These are phyloP conservation scores for Austroboletus novae-zelandiae DNA, from an alignment of 1,284 basidiomycete genomes.

Conservation along the genomic window DNA sequence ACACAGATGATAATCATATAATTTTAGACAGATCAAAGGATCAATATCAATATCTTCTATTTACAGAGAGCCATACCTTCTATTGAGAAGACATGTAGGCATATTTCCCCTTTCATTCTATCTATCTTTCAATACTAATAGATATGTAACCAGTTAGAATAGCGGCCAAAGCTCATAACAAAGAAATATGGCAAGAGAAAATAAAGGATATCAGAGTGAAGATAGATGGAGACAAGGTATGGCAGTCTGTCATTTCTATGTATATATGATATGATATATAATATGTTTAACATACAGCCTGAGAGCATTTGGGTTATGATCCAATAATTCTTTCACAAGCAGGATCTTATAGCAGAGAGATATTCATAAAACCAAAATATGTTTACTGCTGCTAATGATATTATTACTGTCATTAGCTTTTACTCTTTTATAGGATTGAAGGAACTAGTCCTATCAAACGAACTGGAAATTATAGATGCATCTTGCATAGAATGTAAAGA, in stretches of 20 bases:
- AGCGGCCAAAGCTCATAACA: not conserved
- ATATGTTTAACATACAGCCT: too few species aligned
- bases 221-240: not conserved
- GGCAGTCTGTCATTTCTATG: too few species aligned
- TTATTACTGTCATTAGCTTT: too few species aligned
- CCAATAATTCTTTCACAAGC: constrained; percentile 5
- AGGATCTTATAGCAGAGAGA: not conserved
- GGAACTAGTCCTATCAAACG: not conserved
- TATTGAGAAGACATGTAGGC: not conserved
- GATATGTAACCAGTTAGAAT: not conserved
- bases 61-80: not conserved
- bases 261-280: too few species aligned
- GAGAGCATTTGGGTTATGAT: not conserved
- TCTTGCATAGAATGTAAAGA: constrained; percentile 2
- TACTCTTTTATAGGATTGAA: not conserved
- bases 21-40: not conserved
- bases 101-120: not conserved
- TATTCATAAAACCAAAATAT: too few species aligned
- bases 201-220: not conserved
- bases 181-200: not conserved
- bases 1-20: not conserved
- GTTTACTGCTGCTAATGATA: too few species aligned
- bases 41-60: not conserved
- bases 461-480: not conserved
- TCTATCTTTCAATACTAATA: too few species aligned